Conservation (phyloP, 495 filamentous ascomycete species). For the Podospora pseudocomata region DNA sequence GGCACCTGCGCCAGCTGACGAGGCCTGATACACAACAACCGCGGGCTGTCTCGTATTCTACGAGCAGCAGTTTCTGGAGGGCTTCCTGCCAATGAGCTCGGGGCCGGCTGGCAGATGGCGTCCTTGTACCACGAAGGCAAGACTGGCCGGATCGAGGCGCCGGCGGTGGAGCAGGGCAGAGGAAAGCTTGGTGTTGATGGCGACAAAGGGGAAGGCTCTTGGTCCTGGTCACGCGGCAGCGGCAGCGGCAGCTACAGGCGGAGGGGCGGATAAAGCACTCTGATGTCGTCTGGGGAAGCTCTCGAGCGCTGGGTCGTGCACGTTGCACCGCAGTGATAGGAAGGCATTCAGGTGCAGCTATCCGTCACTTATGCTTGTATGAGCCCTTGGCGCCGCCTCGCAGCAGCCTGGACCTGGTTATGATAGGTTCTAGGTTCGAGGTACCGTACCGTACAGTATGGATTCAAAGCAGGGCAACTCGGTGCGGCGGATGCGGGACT, state of each 20-base stretch:
- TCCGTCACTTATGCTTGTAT: slow-evolving; percentile 33
- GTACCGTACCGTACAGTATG: background rate
- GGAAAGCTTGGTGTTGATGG: slow-evolving; percentile 35
- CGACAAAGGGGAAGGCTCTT: background rate
- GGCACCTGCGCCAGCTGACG: slow-evolving; percentile 29
- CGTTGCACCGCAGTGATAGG: slow-evolving; percentile 29
- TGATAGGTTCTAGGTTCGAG: background rate
- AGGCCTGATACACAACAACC: slow-evolving; percentile 36
- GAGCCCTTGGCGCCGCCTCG: slow-evolving; percentile 30
- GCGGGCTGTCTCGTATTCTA: slow-evolving; percentile 35
- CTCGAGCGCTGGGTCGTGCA: slow-evolving; percentile 24
- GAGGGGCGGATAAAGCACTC: slow-evolving; percentile 47
- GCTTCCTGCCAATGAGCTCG: slow-evolving; percentile 41
- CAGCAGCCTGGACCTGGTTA: slow-evolving; percentile 10
- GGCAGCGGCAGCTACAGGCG: slow-evolving; percentile 28
- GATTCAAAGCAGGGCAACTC: slow-evolving; percentile 2
- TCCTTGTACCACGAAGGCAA: slow-evolving; percentile 44
- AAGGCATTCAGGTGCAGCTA: slow-evolving; percentile 34
- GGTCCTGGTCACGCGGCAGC: background rate
- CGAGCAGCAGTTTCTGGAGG: slow-evolving; percentile 15
- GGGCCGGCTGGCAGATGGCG: slow-evolving; percentile 42
- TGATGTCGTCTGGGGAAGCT: slow-evolving; percentile 15
- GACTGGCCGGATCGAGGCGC: slow-evolving; percentile 12
- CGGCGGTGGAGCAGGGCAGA: slow-evolving; percentile 28
- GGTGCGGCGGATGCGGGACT: slow-evolving; percentile 22